Conservation (phyloP, 1,139 yeast species). For the Yamadazyma blattariae region DNA sequence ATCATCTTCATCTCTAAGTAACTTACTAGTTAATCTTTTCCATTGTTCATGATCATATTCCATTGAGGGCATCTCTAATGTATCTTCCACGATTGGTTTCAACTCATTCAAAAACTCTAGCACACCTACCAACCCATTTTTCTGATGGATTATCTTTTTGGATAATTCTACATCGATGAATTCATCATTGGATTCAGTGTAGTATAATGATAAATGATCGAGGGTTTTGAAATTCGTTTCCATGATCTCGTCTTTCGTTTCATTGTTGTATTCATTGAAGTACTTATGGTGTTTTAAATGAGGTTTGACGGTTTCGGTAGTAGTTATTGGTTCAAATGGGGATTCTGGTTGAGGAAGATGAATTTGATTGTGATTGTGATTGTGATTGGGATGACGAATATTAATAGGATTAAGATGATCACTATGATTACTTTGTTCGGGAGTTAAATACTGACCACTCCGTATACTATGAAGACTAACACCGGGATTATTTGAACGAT, state of each 20-base stretch:
- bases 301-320: no score
- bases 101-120: conserved; percentile 19
- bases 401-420: background rate
- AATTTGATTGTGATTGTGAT: no score
- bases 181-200: background rate
- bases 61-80: conserved; percentile 30
- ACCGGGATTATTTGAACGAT: background rate
- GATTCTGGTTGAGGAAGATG: no score
- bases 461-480: background rate
- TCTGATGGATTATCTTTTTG: conserved; percentile 9
- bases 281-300: no score
- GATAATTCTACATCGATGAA: conserved; percentile 1
- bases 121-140: conserved; percentile 16
- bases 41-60: conserved; percentile 30
- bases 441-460: background rate
- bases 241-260: background rate
- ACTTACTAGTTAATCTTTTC: conserved; percentile 23
- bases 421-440: background rate
- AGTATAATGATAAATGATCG: background rate
- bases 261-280: no score
- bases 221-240: no score
- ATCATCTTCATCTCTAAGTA: conserved; percentile 3
- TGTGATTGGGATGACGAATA: no score
- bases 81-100: conserved; percentile 29
- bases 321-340: no score